These are phyloP conservation scores for Penicillium taxi DNA, from an alignment of 495 filamentous ascomycete species.

Conservation along the genomic window DNA sequence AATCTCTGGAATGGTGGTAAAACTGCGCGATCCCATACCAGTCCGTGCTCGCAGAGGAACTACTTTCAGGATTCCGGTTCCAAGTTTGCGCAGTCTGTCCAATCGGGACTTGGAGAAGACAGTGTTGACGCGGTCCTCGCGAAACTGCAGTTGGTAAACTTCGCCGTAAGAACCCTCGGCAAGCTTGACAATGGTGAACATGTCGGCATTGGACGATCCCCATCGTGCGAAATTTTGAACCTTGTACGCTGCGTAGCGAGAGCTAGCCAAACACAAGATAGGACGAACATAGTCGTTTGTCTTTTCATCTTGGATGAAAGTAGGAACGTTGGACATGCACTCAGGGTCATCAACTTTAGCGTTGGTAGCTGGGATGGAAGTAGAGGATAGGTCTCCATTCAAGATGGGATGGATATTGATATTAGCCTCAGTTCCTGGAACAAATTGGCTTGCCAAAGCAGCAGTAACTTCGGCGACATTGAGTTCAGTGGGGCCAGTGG, in stretches of 20 bases:
- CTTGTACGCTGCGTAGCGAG: conserved; percentile 28
- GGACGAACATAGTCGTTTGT: conserved; percentile 32
- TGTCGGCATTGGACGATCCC: conserved; percentile 33
- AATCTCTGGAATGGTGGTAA: conserved; percentile 47
- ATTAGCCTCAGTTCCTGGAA: no score
- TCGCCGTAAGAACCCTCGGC: conserved; percentile 47
- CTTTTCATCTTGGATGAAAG: conserved; percentile 30
- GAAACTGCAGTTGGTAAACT: conserved; percentile 41
- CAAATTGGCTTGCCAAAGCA: no score
- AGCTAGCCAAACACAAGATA: conserved; percentile 34
- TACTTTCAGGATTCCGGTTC: conserved; percentile 43
- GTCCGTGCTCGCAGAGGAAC: conserved; percentile 40
- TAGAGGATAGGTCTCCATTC: no score
- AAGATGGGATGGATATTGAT: no score
- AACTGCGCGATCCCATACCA: conserved; percentile 39
- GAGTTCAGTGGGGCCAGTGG: no score
- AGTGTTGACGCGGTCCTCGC: conserved; percentile 28
- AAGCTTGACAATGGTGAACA: conserved; percentile 40
- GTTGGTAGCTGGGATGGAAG: no score
- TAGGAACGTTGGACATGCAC: no score
- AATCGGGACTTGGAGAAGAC: conserved; percentile 37
- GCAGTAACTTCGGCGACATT: no score
- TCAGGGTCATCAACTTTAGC: no score
- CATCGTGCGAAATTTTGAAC: conserved; percentile 38
- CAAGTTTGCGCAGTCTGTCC: conserved; percentile 32